Base-by-base conservation (phyloP, 208 protist genomes). In the Sergeia podlipaevii region DNA sequence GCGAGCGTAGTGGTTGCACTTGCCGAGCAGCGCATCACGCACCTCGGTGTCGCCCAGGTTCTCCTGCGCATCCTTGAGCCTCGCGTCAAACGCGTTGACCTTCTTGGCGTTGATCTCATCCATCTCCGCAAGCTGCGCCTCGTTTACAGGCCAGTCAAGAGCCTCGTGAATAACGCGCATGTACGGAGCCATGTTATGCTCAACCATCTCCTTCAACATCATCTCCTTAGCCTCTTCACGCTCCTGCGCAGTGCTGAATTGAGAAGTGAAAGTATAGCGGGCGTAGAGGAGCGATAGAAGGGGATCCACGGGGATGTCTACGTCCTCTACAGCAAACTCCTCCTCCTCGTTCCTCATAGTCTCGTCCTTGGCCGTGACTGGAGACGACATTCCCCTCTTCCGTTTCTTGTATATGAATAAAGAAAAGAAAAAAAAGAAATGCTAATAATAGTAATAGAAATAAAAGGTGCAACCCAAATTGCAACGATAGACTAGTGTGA, bases 31-130 rank as follows among this genome's bases (percentile, higher is more conserved):
- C 11, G 78, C 89, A 23, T 98, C 97, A 41, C 97, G 91, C 18
- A 99, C 91, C 74, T 99, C 98, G 41, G 82, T 96, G 68, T 99
- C 97, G 39, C 98, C 97, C 18, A 97, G 80, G 68, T 98, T 98
- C 55, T 98, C 86, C 48, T 96, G 79, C 10, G 96, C 96, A 66
- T 98, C 97, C 54, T 83, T 75, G 39, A 98, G 74, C 49, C 74
- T 83, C 17, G 91, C 92, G 10, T 95, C 82, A 24, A 98, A 65
- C 60, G 80, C 62, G 23, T 76, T 69, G 3, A 96, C 27, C 44
- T 82, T 81, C 48, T 86, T 73, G 11, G 77, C 77, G 67, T 97
- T 97, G 15, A 63, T 55, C 33, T 42, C 69, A 43, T 91, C 79
- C 87, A 97, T 92, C 43, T 63, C 75, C 28, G 65, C 49, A 23